phyloP scores from a whole-genome alignment of 768 basidiomycete genomes.

The Sporobolomyces roseus region DNA sequence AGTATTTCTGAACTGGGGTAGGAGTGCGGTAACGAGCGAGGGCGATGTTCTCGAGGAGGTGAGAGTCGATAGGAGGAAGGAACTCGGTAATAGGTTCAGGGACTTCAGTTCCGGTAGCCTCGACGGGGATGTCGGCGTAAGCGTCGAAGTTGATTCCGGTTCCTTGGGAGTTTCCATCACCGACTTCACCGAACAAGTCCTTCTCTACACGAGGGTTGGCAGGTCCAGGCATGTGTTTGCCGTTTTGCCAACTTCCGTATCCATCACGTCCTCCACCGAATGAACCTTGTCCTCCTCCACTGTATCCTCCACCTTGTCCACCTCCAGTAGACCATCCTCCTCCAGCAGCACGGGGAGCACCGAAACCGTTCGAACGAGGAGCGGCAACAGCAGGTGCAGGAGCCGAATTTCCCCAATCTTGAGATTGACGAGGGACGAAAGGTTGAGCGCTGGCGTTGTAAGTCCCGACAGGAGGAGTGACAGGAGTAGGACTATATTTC shows the following conservation, averaged over 20 bases:
- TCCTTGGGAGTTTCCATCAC: constrained; percentile 80
- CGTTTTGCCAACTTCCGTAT: constrained; percentile 79
- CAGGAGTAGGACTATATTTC: neutral
- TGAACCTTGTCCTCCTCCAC: constrained; percentile 20
- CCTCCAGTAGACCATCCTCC: constrained; percentile 17
- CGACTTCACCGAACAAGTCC: constrained; percentile 86
- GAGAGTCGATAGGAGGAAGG: constrained; percentile 81
- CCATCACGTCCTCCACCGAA: constrained; percentile 50
- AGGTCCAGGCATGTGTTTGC: constrained; percentile 74
- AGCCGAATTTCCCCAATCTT: constrained; percentile 11
- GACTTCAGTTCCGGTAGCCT: constrained; percentile 94
- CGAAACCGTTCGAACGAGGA: constrained; percentile 16
- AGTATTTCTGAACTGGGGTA: constrained; percentile 99
- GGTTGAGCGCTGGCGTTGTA: constrained; percentile 27
- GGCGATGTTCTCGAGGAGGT: constrained; percentile 90
- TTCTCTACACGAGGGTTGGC: constrained; percentile 87
- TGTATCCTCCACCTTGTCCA: neutral
- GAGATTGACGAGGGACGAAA: constrained; percentile 24
- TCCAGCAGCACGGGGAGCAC: constrained; percentile 22
- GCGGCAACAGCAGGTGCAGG: constrained; percentile 10
- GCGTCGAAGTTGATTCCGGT: constrained; percentile 99
- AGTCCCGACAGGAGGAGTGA: constrained; percentile 2
- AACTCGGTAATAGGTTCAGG: constrained; percentile 88
- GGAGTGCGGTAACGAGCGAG: constrained; percentile 90
- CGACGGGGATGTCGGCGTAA: constrained; percentile 99